Base-by-base conservation (phyloP, 2,329 filamentous ascomycete species). In the Cladosporium oxysporum region DNA sequence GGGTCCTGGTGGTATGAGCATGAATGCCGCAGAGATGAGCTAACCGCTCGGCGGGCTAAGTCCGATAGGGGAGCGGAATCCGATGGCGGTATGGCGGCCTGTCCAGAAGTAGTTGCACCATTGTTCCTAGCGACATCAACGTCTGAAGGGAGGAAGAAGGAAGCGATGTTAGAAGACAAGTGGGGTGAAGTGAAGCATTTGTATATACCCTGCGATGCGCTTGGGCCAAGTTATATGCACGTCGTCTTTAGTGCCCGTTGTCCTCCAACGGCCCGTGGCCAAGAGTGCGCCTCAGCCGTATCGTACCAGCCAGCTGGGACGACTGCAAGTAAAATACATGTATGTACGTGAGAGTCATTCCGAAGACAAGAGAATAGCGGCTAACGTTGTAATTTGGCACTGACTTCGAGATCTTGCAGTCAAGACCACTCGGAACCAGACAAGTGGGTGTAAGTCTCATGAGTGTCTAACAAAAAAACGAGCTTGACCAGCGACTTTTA, bases 161-260 rank as follows among this genome's bases (percentile, higher is more conserved):
- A 52, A 52, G 26, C 11, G 21, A 52, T n/a, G 2, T 16, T 33
- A 7, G 21, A 16, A 50, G 47, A 50, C 14, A 16, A 18, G 50
- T 28, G 23, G n/a, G 16, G 23, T 53, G 50, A 53, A 53, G 50
- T 53, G 28, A 53, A 53, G 50, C 29, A 29, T 26, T 31, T 18
- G 8, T 31, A 29, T 4, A 29, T 10, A 18, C 6, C 28, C 50
- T n/a, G 29, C 18, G 50, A 53, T 29, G 29, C 29, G 50, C 50
- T 28, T 44, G 37, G 37, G 37, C 37, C 37, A 44, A 10, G 5
- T 10, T 16, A 50, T 28, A 53, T 53, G 50, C 50, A 53, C 28
- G 29, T 53, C 28, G n/a, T 53, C 37, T 31, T 53, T 53, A 53
- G 50, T 29, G 50, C 28, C 49, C 50, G 50, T 53, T 53, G 28